phyloP scores from a whole-genome alignment of 176 grass and related monocot genomes.

The Raddia distichophylla region DNA sequence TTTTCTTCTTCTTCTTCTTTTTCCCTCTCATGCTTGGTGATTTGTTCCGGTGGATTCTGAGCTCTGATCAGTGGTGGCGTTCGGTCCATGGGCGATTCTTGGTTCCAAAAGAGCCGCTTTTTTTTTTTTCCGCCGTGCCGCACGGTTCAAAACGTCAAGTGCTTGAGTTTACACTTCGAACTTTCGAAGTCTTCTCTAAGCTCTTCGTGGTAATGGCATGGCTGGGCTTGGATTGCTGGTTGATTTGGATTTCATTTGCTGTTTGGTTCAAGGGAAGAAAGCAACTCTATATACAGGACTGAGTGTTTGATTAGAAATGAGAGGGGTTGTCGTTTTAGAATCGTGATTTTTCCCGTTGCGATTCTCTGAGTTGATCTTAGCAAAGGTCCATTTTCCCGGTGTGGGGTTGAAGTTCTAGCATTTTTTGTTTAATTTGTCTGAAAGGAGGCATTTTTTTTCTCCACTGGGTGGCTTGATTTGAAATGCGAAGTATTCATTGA shows the following conservation, averaged over 20 bases:
- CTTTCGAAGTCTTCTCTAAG: constrained; percentile 13
- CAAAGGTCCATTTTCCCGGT: constrained; percentile 30
- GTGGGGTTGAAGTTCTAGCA: background rate
- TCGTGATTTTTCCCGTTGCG: background rate
- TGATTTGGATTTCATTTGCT: constrained; percentile 34
- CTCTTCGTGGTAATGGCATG: constrained; percentile 29
- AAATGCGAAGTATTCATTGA: constrained; percentile 12
- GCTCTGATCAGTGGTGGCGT: constrained; percentile 2
- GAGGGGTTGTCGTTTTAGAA: constrained; percentile 3
- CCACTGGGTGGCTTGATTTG: constrained; percentile 12
- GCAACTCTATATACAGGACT: background rate
- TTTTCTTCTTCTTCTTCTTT: background rate
- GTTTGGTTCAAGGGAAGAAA: constrained; percentile 6
- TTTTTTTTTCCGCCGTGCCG: constrained; percentile 25
- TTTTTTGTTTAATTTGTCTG: constrained; percentile 14
- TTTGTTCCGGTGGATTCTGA: constrained; percentile 35
- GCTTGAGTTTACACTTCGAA: constrained; percentile 28
- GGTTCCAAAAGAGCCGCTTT: constrained; percentile 28
- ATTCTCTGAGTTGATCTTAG: background rate
- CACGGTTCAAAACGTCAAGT: constrained; percentile 21
- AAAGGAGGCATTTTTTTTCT: background rate
- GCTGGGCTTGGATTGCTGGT: constrained; percentile 25
- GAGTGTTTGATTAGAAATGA: constrained; percentile 34
- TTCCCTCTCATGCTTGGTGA: constrained; percentile 12
- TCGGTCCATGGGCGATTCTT: constrained; percentile 29